Evolutionary conservation across 805 yeast species (phyloP).

Genomic region (Lachancea fermentati): DNA sequence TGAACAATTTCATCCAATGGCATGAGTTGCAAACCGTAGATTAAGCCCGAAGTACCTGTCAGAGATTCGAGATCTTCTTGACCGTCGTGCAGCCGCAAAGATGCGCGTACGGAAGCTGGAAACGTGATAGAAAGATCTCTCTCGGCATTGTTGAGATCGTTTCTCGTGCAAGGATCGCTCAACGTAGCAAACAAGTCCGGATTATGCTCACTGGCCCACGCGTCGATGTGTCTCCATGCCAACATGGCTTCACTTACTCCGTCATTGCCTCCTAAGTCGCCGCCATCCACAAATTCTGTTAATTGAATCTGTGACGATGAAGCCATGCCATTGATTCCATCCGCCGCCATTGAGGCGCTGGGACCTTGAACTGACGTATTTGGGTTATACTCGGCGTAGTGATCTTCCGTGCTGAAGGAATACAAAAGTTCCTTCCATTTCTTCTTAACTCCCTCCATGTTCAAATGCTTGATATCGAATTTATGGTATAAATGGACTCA

Average conservation of each 20-base stretch:
- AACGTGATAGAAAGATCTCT: constrained; percentile 66
- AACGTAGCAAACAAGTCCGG: constrained; percentile 79
- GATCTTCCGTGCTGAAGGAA: constrained; percentile 59
- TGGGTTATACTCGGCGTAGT: constrained; percentile 62
- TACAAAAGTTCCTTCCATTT: constrained; percentile 55
- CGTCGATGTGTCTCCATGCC: constrained; percentile 86
- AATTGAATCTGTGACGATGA: constrained; percentile 15
- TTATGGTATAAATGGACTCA: not conserved
- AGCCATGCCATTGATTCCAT: constrained; percentile 23
- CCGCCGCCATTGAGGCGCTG: constrained; percentile 1
- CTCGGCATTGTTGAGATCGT: constrained; percentile 80
- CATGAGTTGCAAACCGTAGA: constrained; percentile 77
- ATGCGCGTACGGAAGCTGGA: constrained; percentile 79
- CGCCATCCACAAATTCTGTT: constrained; percentile 35
- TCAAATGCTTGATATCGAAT: not conserved
- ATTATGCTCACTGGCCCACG: constrained; percentile 72
- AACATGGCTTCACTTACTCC: constrained; percentile 71
- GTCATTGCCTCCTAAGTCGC: constrained; percentile 32
- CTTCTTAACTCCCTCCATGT: constrained; percentile 37
- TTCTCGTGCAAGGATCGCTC: constrained; percentile 69
- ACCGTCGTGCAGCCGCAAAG: constrained; percentile 82
- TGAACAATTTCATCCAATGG: constrained; percentile 74
- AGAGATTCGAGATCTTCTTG: constrained; percentile 75
- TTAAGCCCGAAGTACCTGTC: constrained; percentile 60
- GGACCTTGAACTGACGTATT: constrained; percentile 27